phyloP scores from a whole-genome alignment of 2,329 filamentous ascomycete genomes.

The Fonsecaea pedrosoi region DNA sequence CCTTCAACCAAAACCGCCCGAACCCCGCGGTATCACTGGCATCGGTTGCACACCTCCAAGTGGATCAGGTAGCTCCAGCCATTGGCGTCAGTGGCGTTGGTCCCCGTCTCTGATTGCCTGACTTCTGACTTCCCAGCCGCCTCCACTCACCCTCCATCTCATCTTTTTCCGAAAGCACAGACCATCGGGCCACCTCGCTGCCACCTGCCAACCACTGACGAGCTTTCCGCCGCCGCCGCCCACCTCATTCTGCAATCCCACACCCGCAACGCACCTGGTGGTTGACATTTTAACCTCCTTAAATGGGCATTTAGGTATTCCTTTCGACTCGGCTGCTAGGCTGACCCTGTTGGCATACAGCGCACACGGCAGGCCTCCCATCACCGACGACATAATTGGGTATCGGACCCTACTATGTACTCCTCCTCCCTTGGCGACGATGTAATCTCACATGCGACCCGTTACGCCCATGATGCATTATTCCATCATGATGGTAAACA shows the following conservation, averaged over 20 bases:
- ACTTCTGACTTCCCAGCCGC: constrained; percentile 1
- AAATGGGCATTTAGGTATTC: neutral
- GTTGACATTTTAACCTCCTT: neutral
- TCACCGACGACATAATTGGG: constrained; percentile 8
- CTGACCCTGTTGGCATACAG: neutral
- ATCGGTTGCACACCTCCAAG: constrained; percentile 7
- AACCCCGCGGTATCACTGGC: constrained; percentile 19
- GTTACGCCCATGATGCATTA: constrained; percentile 2
- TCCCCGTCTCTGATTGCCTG: constrained; percentile 9
- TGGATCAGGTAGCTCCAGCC: constrained; percentile 7
- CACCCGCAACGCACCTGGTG: neutral
- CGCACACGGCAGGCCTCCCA: neutral
- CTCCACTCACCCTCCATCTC: constrained; percentile 19
- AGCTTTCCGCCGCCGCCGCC: neutral
- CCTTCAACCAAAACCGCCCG: constrained; percentile 5
- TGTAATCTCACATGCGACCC: constrained; percentile 19
- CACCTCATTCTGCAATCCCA: constrained; percentile 3
- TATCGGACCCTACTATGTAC: neutral
- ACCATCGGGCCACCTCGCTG: constrained; percentile 7
- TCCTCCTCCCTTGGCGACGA: constrained; percentile 16
- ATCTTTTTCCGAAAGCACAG: constrained; percentile 22
- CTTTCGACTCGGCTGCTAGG: neutral
- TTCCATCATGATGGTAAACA: constrained; percentile 15
- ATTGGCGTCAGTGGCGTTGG: constrained; percentile 28
- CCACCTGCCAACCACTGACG: neutral